A percentile compares a stretch with the other conserved stretches of the same genome.
Conservation (phyloP, 1,139 yeast genomes). For the Tardiomyces digboiensis region DNA sequence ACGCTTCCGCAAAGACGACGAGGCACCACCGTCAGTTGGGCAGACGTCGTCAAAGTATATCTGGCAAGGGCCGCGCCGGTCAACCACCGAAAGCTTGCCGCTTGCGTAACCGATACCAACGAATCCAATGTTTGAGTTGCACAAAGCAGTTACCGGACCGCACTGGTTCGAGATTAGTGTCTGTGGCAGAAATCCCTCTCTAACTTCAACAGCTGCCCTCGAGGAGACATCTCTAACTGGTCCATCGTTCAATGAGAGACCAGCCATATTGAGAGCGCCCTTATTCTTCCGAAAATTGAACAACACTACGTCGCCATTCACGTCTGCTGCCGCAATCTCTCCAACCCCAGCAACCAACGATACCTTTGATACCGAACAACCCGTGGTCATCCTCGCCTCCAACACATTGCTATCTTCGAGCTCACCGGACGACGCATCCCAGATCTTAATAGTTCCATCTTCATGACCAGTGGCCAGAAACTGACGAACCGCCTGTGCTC, state of each 20-base stretch:
- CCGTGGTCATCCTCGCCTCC: slow-evolving; percentile 37
- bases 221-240: slow-evolving; percentile 21
- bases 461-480: slow-evolving; percentile 75
- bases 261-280: slow-evolving; percentile 8
- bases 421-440: slow-evolving; percentile 79
- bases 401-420: slow-evolving; percentile 48
- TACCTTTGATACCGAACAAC: slow-evolving; percentile 43
- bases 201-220: slow-evolving; percentile 35
- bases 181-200: slow-evolving; percentile 65
- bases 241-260: slow-evolving; percentile 9
- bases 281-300: slow-evolving; percentile 62
- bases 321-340: slow-evolving; percentile 66
- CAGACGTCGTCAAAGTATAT: slow-evolving; percentile 45
- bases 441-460: slow-evolving; percentile 67
- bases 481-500: slow-evolving; percentile 35
- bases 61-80: slow-evolving; percentile 78
- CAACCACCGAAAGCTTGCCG: slow-evolving; percentile 70
- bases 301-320: slow-evolving; percentile 64
- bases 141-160: slow-evolving; percentile 48
- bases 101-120: slow-evolving; percentile 73
- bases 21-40: slow-evolving; percentile 6
- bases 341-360: slow-evolving; percentile 71
- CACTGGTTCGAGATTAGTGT: slow-evolving; percentile 35
- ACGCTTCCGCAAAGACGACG: slow-evolving; percentile 4
- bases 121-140: slow-evolving; percentile 72